Evolutionary conservation across 2,329 filamentous ascomycete species (phyloP), one percentile per base, ranked within the genome.

Genomic region (Rhynchosporium agropyri): DNA sequence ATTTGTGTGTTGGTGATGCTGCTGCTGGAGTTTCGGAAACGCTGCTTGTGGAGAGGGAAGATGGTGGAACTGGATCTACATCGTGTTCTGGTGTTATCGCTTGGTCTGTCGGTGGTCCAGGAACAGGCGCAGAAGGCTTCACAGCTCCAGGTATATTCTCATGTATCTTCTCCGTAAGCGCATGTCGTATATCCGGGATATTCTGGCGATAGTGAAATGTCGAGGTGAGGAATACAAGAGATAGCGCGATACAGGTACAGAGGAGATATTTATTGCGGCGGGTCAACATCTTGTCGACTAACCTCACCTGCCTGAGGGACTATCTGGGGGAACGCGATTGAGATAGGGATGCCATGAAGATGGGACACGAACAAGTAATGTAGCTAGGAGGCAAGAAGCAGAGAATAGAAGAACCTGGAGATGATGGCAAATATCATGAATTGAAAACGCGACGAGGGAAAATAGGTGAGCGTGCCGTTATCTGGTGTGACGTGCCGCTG

Each of bases 151-250:
- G 20, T n/a, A 63, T 13, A 3, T 53, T 56, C 8, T 60, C 63
- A n/a, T 62, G 61, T 1, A 58, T 40, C 38, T 62, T 56, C 26
- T 61, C 53, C 3, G 48, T 28, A 20, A 51, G 42, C 5, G 26
- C 20, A 29, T n/a, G n/a, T 13, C 55, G 54, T 5, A 49, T 1
- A 6, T 46, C 56, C 13, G 50, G 40, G 36, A 55, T 38, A 3
- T 31, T 40, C 15, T 12, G 28, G 13, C 48, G 63, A 56, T 38
- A 64, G 57, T 60, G 60, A 40, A 57, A 62, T 20, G 48, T 53
- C 13, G 64, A 54, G 56, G 63, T 48, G 45, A 66, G 42, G n/a
- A 66, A 45, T 12, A 65, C 46, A 3, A 63, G 49, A 36, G 54
- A 43, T 54, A 63, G 20, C 6, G 62, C 20, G 20, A 20, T 20